These are phyloP conservation scores for Skeletonema costatum DNA, from an alignment of 108 stramenopile genomes.

Conservation along the genomic window DNA sequence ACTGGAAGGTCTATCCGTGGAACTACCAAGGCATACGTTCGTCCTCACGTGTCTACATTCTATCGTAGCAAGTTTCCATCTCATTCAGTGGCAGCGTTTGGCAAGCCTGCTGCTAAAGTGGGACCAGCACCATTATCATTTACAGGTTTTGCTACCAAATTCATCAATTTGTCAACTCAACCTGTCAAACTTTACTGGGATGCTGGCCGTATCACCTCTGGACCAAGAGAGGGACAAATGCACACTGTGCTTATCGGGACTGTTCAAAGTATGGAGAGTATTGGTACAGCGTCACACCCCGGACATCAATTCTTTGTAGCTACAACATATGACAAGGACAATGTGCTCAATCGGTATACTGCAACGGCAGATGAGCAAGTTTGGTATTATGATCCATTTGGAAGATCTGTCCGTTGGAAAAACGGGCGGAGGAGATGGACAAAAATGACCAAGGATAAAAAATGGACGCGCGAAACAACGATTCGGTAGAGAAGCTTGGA, in stretches of 20 bases:
- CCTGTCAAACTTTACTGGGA: conserved; percentile 81
- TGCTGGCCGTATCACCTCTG: conserved; percentile 49
- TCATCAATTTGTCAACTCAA: conserved; percentile 71
- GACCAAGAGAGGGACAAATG: conserved; percentile 54
- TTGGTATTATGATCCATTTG: conserved; percentile 71
- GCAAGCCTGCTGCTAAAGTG: not conserved
- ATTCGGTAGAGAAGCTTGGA: conserved; percentile 61
- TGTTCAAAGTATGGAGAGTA: conserved; percentile 74
- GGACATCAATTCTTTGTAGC: conserved; percentile 79
- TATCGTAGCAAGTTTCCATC: conserved; percentile 11
- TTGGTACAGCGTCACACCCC: conserved; percentile 80
- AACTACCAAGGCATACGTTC: conserved; percentile 24
- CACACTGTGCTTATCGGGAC: conserved; percentile 60
- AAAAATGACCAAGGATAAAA: conserved; percentile 27
- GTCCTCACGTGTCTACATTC: conserved; percentile 35
- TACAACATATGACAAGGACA: conserved; percentile 64
- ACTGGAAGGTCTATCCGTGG: conserved; percentile 30
- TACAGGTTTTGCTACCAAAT: conserved; percentile 86
- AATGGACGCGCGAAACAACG: conserved; percentile 22
- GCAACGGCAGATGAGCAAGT: conserved; percentile 75
- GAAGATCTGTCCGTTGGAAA: conserved; percentile 58
- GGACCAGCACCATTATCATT: conserved; percentile 62
- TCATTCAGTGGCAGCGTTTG: not conserved
- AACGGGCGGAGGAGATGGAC: conserved; percentile 49
- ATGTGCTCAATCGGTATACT: conserved; percentile 65